A percentile compares a stretch with the other conserved stretches of the same genome.
Conservation (phyloP, 1,139 yeast genomes). For the Pneumocystis oryctolagi region DNA sequence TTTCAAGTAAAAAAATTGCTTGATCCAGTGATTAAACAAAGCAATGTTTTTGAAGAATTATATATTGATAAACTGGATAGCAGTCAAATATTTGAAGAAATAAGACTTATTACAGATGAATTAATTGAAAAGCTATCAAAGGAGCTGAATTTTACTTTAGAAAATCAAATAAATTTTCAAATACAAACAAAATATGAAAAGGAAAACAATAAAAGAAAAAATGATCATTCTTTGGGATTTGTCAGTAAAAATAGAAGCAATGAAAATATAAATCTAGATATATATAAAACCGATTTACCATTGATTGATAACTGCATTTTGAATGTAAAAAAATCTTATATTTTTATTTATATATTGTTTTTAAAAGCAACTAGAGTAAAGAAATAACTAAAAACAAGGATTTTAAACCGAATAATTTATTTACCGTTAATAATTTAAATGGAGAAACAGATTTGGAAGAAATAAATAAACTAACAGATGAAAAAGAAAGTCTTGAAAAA, state of each 20-base stretch:
- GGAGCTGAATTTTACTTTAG: slow-evolving; percentile 30
- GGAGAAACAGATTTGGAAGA: slow-evolving; percentile 14
- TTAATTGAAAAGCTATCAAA: slow-evolving; percentile 41
- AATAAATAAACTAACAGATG: slow-evolving; percentile 7
- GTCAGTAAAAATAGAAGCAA: slow-evolving; percentile 17
- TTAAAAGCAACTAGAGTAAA: slow-evolving; percentile 19
- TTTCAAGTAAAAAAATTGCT: slow-evolving; percentile 19
- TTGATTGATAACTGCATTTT: slow-evolving; percentile 18
- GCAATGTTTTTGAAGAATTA: slow-evolving; percentile 58
- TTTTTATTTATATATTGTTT: slow-evolving; percentile 16
- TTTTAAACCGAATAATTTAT: slow-evolving; percentile 6
- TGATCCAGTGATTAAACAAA: slow-evolving; percentile 49
- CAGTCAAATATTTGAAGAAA: slow-evolving; percentile 87
- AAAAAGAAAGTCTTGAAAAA: not conserved
- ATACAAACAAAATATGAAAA: not conserved
- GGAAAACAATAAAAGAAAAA: not conserved
- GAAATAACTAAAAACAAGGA: slow-evolving; percentile 11
- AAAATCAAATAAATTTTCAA: slow-evolving; percentile 17
- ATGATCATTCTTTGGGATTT: slow-evolving; percentile 7
- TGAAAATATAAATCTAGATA: slow-evolving; percentile 21
- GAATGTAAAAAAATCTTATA: slow-evolving; percentile 18
- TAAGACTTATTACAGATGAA: slow-evolving; percentile 46
- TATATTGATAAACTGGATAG: slow-evolving; percentile 79
- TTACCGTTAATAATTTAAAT: slow-evolving; percentile 10
- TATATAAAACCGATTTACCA: slow-evolving; percentile 8